Percentiles rank a stretch among this genome's conserved stretches.
Evolutionary conservation across 495 filamentous ascomycete genomes (phyloP).

Genomic region (Penicillium cosmopolitanum): DNA sequence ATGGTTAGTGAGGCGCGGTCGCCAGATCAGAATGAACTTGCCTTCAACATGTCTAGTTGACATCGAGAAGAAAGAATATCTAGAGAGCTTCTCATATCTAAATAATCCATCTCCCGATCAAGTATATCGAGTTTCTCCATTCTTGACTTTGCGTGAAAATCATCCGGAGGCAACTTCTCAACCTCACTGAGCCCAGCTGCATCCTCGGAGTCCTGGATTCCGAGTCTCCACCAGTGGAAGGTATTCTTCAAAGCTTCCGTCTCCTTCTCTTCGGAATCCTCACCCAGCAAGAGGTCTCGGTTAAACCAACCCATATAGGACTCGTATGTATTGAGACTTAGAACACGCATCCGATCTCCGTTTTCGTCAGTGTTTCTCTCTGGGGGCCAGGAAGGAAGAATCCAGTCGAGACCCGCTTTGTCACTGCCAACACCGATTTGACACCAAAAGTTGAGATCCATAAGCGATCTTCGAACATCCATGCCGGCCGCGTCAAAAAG

Average conservation of each 20-base stretch:
- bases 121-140: slow-evolving; percentile 34
- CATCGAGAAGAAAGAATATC: slow-evolving; percentile 41
- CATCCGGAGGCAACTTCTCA: slow-evolving; percentile 12
- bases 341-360: slow-evolving; percentile 70
- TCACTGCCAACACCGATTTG: slow-evolving; percentile 92
- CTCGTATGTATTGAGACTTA: slow-evolving; percentile 80
- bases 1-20: slow-evolving; percentile 28
- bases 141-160: slow-evolving; percentile 23
- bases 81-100: slow-evolving; percentile 42
- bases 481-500: slow-evolving; percentile 68
- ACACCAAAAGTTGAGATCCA: slow-evolving; percentile 93
- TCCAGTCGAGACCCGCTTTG: slow-evolving; percentile 88
- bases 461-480: slow-evolving; percentile 82
- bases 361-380: slow-evolving; percentile 68
- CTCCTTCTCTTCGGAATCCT: slow-evolving; percentile 25
- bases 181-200: slow-evolving; percentile 20
- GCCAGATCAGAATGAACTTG: slow-evolving; percentile 17
- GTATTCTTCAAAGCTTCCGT: slow-evolving; percentile 39
- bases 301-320: slow-evolving; percentile 77
- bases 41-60: slow-evolving; percentile 33
- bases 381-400: slow-evolving; percentile 71
- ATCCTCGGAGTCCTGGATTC: slow-evolving; percentile 40
- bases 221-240: slow-evolving; percentile 44
- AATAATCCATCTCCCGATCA: slow-evolving; percentile 30
- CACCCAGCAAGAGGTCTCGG: slow-evolving; percentile 51